Percentiles rank a stretch among this genome's conserved stretches.
Evolutionary conservation across 1,139 yeast species (phyloP).

Genomic region (Suhomyces panamericanus): DNA sequence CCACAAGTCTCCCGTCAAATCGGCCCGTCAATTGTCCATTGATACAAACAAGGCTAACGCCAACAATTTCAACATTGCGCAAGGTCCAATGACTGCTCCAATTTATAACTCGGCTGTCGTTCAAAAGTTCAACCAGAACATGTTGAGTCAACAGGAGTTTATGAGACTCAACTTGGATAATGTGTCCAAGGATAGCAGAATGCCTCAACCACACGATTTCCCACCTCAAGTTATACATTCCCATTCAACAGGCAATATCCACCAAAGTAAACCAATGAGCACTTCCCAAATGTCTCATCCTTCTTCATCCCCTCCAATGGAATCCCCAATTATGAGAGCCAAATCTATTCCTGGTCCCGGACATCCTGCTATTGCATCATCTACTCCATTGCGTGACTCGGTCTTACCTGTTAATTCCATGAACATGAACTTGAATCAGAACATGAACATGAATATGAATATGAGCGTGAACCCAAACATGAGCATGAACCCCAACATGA

Average conservation of each 20-base stretch:
- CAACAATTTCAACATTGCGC: conserved; percentile 8
- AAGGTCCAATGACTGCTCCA: conserved; percentile 43
- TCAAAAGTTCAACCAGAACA: conserved; percentile 18
- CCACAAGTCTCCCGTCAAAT: conserved; percentile 14
- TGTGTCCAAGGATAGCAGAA: neutral
- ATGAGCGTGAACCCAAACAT: neutral
- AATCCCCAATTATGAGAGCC: conserved; percentile 7
- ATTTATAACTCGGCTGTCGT: conserved; percentile 29
- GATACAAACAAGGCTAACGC: conserved; percentile 21
- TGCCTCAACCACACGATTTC: neutral
- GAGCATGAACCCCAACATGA: neutral
- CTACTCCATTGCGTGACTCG: conserved; percentile 10
- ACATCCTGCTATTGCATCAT: conserved; percentile 3
- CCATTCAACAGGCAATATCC: conserved; percentile 18
- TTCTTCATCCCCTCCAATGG: conserved; percentile 4
- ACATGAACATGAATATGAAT: no score
- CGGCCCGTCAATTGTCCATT: conserved; percentile 17
- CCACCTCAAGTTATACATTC: conserved; percentile 15
- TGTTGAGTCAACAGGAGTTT: conserved; percentile 18
- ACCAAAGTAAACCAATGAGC: conserved; percentile 9
- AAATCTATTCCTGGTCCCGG: conserved; percentile 5
- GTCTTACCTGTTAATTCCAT: neutral
- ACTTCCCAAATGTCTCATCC: conserved; percentile 7
- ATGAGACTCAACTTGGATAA: conserved; percentile 3
- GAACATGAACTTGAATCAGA: no score